A percentile compares a stretch with the other conserved stretches of the same genome.
phyloP scores from a whole-genome alignment of 768 basidiomycete genomes.

The Kwoniella sp. region DNA sequence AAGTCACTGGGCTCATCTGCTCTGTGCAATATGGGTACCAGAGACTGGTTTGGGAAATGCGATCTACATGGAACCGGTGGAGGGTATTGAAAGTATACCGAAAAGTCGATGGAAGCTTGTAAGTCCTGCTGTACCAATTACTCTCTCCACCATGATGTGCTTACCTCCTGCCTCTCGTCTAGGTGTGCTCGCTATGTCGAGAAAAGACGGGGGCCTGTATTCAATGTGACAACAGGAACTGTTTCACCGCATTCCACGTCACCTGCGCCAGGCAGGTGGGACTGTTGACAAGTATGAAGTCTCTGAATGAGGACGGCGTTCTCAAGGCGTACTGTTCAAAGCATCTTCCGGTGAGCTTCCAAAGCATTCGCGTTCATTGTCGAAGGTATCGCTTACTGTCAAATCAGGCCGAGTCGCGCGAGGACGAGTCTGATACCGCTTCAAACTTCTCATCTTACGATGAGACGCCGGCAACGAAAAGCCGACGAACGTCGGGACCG shows the following conservation, averaged over 20 bases:
- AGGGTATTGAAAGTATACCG: constrained; percentile 80
- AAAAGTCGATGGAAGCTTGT: constrained; percentile 95
- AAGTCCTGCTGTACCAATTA: constrained; percentile 49
- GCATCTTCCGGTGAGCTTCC: constrained; percentile 74
- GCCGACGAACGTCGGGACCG: constrained; percentile 5
- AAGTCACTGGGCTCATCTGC: constrained; percentile 92
- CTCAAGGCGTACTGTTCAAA: constrained; percentile 84
- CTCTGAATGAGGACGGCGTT: constrained; percentile 41
- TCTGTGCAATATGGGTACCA: constrained; percentile 97
- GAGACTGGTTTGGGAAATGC: constrained; percentile 91
- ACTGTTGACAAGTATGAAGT: constrained; percentile 62
- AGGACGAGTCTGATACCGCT: constrained; percentile 58
- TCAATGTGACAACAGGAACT: constrained; percentile 86
- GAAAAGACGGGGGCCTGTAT: constrained; percentile 80
- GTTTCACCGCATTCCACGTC: constrained; percentile 90
- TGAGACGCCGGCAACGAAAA: constrained; percentile 8
- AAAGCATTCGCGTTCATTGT: not conserved
- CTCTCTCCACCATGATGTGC: not conserved
- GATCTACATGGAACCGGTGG: constrained; percentile 97
- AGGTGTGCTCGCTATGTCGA: constrained; percentile 69
- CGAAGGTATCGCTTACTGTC: not conserved
- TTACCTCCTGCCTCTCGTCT: constrained; percentile 22
- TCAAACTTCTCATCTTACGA: constrained; percentile 24
- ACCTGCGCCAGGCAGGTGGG: constrained; percentile 90
- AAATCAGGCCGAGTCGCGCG: constrained; percentile 38